Evolutionary conservation across 2,329 filamentous ascomycete genomes (phyloP).

Genomic region (Fusarium brachygibbosum): DNA sequence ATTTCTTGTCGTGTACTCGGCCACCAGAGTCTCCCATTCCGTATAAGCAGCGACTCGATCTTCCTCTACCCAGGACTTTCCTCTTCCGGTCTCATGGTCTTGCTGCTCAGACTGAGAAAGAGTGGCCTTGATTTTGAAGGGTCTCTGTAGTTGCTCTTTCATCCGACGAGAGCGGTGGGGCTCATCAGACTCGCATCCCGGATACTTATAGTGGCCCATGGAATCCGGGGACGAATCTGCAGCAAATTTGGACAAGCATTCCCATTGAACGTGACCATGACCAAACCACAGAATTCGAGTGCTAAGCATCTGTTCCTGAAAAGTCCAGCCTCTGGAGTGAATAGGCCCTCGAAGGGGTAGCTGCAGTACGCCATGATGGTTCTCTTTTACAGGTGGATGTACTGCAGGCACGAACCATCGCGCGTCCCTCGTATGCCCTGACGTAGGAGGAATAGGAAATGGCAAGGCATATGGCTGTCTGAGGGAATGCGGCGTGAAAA

Average conservation of each 20-base stretch:
- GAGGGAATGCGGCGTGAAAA: not conserved
- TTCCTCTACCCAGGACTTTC: not conserved
- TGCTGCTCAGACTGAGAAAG: not conserved
- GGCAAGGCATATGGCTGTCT: not conserved
- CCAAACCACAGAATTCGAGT: not conserved
- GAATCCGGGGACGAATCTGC: not conserved
- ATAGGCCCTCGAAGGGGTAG: not conserved
- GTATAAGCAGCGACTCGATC: not conserved
- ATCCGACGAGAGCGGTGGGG: not conserved
- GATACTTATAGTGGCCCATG: not conserved
- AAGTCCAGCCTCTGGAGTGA: not conserved
- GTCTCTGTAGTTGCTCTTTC: not conserved
- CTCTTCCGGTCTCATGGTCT: not conserved
- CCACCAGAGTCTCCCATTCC: not conserved
- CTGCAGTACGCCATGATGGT: not conserved
- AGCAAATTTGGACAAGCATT: not conserved
- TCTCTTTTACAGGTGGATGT: not conserved
- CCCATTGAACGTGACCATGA: not conserved
- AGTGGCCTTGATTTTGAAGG: not conserved
- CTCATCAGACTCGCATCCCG: not conserved
- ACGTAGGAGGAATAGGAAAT: not conserved
- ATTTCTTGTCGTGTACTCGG: not conserved
- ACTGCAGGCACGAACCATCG: not conserved
- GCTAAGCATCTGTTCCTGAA: not conserved
- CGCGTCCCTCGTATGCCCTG: fast-evolving